A percentile compares a stretch with the other conserved stretches of the same genome.
These are phyloP conservation scores for Triglochin maritima DNA, from an alignment of 106 monocot genomes.

Conservation along the genomic window DNA sequence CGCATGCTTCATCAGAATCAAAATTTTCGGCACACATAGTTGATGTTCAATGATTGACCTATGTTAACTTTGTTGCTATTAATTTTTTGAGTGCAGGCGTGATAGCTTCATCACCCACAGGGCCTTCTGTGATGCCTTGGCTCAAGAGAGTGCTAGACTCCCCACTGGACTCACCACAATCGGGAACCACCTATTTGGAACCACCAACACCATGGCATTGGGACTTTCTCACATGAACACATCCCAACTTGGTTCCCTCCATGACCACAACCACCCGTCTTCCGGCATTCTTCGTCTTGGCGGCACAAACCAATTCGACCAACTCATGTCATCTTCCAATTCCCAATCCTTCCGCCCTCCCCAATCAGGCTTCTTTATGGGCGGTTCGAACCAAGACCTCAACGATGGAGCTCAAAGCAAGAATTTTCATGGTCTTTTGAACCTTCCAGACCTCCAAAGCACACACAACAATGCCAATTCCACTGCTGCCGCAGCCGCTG, in stretches of 20 bases:
- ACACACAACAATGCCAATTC: not conserved
- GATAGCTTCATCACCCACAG: constrained; percentile 32
- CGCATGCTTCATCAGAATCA: no score
- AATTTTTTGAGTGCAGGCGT: constrained; percentile 7
- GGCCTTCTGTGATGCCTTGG: constrained; percentile 26
- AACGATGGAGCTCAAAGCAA: constrained; percentile 1
- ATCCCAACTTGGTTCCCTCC: constrained; percentile 4
- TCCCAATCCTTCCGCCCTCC: constrained; percentile 1
- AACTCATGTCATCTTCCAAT: constrained; percentile 2
- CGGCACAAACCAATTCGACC: constrained; percentile 10
- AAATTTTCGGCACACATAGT: no score
- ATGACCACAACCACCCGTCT: constrained; percentile 5
- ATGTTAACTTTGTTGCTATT: not conserved
- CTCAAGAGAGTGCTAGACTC: constrained; percentile 15
- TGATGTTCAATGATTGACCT: no score
- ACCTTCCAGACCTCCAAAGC: constrained; percentile 22
- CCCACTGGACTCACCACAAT: constrained; percentile 10
- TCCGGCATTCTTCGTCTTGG: constrained; percentile 16
- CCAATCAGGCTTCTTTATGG: constrained; percentile 9
- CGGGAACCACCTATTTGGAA: not conserved
- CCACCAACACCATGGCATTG: constrained; percentile 3
- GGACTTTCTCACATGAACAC: not conserved
- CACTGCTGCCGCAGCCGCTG: not conserved
- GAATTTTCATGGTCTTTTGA: constrained; percentile 28
- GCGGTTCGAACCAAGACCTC: constrained; percentile 1